Conservation (phyloP, 2,329 filamentous ascomycete genomes). For the Aspergillus costaricaensis region DNA sequence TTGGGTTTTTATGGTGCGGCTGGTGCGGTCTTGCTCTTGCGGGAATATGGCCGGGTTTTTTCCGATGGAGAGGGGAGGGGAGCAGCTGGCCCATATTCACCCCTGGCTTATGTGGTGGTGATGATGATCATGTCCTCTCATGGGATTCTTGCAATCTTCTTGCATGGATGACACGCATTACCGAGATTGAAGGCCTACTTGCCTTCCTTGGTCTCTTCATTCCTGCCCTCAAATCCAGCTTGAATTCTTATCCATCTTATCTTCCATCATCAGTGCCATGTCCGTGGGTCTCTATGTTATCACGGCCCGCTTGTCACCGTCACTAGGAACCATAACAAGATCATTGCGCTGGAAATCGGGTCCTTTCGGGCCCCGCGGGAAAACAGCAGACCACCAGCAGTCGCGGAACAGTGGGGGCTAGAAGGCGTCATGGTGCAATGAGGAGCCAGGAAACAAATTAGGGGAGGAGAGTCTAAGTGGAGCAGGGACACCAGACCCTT, state of each 20-base stretch:
- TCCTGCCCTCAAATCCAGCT: background rate
- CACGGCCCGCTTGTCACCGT: background rate
- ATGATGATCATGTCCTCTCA: too few relatives aligned
- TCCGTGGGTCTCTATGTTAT: background rate
- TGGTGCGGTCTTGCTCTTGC: background rate
- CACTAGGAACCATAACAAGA: background rate
- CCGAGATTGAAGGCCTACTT: background rate
- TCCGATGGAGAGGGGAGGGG: background rate
- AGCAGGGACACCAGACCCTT: background rate
- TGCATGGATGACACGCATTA: background rate
- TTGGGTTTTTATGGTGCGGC: background rate
- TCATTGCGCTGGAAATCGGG: background rate
- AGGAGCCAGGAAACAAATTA: background rate
- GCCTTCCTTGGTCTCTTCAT: background rate
- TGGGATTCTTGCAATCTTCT: background rate
- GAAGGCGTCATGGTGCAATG: background rate
- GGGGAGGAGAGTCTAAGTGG: background rate
- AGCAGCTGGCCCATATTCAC: too few relatives aligned
- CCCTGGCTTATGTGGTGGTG: too few relatives aligned
- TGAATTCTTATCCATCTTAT: background rate
- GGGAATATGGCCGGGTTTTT: background rate
- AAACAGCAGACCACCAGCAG: background rate
- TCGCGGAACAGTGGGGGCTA: background rate
- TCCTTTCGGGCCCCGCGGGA: background rate
- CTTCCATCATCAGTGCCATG: background rate